Evolutionary conservation across 2,329 filamentous ascomycete genomes (phyloP).

Genomic region (Fusarium robinianum): DNA sequence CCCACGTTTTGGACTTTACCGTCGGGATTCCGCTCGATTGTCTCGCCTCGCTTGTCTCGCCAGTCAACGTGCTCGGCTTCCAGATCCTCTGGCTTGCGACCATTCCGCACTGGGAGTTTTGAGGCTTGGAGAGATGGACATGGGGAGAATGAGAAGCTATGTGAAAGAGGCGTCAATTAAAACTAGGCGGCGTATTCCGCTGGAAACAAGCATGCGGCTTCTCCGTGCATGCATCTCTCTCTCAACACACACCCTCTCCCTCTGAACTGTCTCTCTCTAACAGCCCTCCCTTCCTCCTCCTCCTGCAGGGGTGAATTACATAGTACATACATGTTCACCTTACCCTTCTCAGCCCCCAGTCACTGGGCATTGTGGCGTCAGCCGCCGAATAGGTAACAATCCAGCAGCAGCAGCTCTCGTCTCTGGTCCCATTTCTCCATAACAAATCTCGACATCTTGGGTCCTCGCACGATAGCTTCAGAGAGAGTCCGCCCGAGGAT

Average conservation of each 20-base stretch:
- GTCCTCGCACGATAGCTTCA: conserved; percentile 9
- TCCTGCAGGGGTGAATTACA: no score
- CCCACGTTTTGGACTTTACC: conserved; percentile 1
- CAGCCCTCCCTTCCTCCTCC: no score
- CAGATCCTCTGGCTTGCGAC: conserved; percentile 1
- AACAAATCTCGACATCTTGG: background rate
- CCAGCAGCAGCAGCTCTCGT: no score
- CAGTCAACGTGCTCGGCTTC: conserved; percentile 1
- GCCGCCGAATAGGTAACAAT: no score
- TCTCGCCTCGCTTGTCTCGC: conserved; percentile 16
- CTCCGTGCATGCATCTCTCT: conserved; percentile 5
- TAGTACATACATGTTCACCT: no score
- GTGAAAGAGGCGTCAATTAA: conserved; percentile 15
- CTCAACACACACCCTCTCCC: conserved; percentile 1
- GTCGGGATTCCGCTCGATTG: no score
- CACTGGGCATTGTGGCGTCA: conserved; percentile 12
- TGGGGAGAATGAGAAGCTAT: conserved; percentile 18
- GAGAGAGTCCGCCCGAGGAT: conserved; percentile 12
- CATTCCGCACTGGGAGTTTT: conserved; percentile 16
- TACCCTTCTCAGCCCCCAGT: conserved; percentile 10
- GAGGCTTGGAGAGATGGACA: conserved; percentile 13
- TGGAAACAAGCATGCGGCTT: no score
- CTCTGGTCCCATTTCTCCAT: no score
- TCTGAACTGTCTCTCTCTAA: no score
- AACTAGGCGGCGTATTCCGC: no score